phyloP scores from a whole-genome alignment of 768 basidiomycete genomes.

The Nidularia sp. region DNA sequence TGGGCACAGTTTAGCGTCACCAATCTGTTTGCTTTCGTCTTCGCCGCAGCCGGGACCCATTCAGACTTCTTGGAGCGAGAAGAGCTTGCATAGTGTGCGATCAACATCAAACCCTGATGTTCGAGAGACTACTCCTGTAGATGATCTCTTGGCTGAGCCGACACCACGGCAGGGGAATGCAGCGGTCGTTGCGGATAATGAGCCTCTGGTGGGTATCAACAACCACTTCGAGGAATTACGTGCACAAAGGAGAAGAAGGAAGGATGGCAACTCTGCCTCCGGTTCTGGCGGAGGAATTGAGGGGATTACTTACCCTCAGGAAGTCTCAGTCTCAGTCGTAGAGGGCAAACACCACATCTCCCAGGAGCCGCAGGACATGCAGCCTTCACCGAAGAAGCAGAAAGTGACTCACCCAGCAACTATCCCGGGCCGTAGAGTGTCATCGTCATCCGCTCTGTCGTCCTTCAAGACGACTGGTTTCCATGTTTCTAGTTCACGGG shows the following conservation, averaged over 20 bases:
- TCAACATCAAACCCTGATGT: too few relatives aligned
- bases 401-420: not conserved
- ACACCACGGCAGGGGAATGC: not conserved
- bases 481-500: not conserved
- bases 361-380: not conserved
- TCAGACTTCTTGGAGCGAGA: not conserved
- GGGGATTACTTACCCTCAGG: too few relatives aligned
- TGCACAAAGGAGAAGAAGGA: not conserved
- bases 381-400: not conserved
- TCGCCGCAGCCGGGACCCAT: constrained; percentile 6
- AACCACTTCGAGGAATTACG: not conserved
- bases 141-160: not conserved
- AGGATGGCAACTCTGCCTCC: too few relatives aligned
- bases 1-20: constrained; percentile 10
- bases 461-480: not conserved
- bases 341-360: not conserved
- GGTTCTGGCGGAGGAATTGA: too few relatives aligned
- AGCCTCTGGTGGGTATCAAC: not conserved
- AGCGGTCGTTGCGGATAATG: not conserved
- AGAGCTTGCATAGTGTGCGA: not conserved
- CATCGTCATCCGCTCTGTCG: not conserved
- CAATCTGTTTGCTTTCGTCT: constrained; percentile 14
- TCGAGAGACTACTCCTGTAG: too few relatives aligned
- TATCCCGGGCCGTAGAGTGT: too few relatives aligned
- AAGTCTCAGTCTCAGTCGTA: too few relatives aligned